These are phyloP conservation scores for Penicillium flavigenum DNA, from an alignment of 495 filamentous ascomycete species.

Conservation along the genomic window DNA sequence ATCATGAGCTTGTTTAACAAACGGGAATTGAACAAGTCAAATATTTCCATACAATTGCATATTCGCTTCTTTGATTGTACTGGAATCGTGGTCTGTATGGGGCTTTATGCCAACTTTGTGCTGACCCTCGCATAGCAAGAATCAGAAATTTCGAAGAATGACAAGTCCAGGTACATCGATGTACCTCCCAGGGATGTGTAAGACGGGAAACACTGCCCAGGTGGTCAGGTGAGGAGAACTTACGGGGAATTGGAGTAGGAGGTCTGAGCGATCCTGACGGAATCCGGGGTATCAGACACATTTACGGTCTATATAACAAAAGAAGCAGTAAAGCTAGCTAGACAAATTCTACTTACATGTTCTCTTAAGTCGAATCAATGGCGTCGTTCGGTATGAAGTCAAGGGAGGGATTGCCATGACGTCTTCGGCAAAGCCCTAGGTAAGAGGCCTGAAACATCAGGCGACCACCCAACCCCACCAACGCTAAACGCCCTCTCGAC, in stretches of 20 bases:
- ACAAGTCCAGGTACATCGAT: neutral
- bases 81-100: neutral
- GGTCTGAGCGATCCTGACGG: slow-evolving; percentile 8
- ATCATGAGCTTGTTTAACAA: neutral
- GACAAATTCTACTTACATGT: neutral
- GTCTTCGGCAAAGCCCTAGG: slow-evolving; percentile 33
- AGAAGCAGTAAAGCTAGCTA: neutral
- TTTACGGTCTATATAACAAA: neutral
- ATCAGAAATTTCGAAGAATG: neutral
- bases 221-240: slow-evolving; percentile 13
- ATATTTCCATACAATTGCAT: neutral
- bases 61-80: neutral
- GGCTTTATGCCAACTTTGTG: neutral
- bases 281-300: slow-evolving; percentile 2
- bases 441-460: slow-evolving; percentile 13
- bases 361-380: neutral
- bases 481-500: slow-evolving; percentile 25
- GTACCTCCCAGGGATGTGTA: neutral
- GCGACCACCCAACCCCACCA: slow-evolving; percentile 21
- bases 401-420: slow-evolving; percentile 19
- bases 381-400: slow-evolving; percentile 9
- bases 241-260: slow-evolving; percentile 14
- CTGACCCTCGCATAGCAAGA: neutral
- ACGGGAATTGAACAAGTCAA: neutral
- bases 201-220: slow-evolving; percentile 6